Evolutionary conservation across 129 eudicot genomes (phyloP), one percentile per base, ranked within the genome.

Genomic region (Scalesia atractyloides): DNA sequence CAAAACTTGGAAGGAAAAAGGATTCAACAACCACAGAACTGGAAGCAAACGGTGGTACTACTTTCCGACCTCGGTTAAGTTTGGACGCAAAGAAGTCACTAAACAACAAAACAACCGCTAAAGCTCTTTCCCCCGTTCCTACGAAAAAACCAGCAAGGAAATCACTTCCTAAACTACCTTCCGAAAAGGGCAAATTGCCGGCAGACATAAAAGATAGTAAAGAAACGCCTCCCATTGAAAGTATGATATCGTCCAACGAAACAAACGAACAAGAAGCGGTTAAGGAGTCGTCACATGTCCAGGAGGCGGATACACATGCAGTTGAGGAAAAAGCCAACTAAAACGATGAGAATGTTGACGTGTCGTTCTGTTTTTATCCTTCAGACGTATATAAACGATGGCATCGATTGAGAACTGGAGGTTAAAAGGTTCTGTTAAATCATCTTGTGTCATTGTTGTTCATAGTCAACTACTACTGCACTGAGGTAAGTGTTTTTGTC

Each of bases 141-240:
- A 72, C 76, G 11, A 88, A 85, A 81, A 89, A 89, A 79, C 91
- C 99, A 7, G 22, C 48, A 60, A 80, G 97, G 69, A 95, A 91
- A 75, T 95, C 99, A 47, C 97, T 95, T 57, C 96, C 99, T 33
- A 90, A 68, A 80, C 79, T 95, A 69, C 99, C 97, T 14, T 95
- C 97, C 26, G 84, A 91, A 79, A 88, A 82, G 79, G 85, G 85
- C 65, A 75, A 76, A 73, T 43, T 91, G 68, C 73, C 78, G 46
- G 26, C 67, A 1, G 77, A 63, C 70, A 59, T 86, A 48, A 77
- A 76, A 75, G 82, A 80, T 16, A 74, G 24, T 63, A 86, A 66
- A 74, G 88, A 80, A 68, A 69, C 43, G 26, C 19, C 67, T 36
- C 52, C 80, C 5, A 47, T n/a, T 7, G 76, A 74, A 63, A 63